Base-by-base conservation (phyloP, 441 rosid genomes). In the Corymbia citriodora region DNA sequence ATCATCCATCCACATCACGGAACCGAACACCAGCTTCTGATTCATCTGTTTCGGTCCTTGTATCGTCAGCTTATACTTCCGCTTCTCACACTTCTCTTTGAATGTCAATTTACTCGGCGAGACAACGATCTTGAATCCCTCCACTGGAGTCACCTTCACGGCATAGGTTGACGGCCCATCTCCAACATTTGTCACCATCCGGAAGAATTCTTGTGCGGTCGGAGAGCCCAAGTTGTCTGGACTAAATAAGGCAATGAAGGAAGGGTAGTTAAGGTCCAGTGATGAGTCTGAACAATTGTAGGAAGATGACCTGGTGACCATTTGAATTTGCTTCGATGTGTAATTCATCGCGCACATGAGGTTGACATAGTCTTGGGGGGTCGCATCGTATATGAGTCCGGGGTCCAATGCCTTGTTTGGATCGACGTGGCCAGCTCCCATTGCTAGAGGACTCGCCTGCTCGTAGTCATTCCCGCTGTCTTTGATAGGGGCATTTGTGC, bases 391-490 rank as follows among this genome's bases (percentile, higher is more conserved):
- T 6, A 93, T 87, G 10, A 94, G 94, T 12, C 95, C 95, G 3
- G 95, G 95, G 90, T 94, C 92, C 70, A 93, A 18, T 10, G 95
- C 95, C 89, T 91, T 92, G 90, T 93, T 93, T 8, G 95, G 95
- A 70, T 93, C 90, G 36, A 94, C 79, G 21, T 93, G 95, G 59
- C 95, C 95, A 5, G 94, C 90, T 87, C 95, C 94, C 91, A 93
- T 91, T 5, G 94, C 94, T 13, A 94, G 72, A 89, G 95, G 95
- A 31, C 50, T 87, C 9, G 95, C 95, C 2, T 91, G 92, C 53
- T 31, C 15, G 88, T 86, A 88, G 33, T 55, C 16, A 10, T 50
- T 23, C 11, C 92, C 93, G 7, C 50, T 33, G 55, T 94, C 94
- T 45, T 72, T 92, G 63, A 94, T 92, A 3, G 92, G 89, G 87